phyloP scores from a whole-genome alignment of 2,329 filamentous ascomycete genomes.

The Alternaria panax region DNA sequence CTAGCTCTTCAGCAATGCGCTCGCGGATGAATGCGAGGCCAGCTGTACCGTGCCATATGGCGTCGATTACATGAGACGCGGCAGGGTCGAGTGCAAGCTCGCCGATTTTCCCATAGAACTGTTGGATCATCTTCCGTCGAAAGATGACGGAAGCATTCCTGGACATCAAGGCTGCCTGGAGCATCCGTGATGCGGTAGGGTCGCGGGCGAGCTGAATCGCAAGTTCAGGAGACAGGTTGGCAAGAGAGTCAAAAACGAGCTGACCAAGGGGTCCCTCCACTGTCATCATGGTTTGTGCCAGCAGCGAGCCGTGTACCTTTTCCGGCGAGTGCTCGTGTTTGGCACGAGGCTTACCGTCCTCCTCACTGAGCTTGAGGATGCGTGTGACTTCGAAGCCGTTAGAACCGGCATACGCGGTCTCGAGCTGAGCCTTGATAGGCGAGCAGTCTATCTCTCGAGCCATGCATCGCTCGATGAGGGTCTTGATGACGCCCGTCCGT shows the following conservation, averaged over 20 bases:
- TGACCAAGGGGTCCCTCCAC: slow-evolving; percentile 73
- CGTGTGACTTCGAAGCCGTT: slow-evolving; percentile 63
- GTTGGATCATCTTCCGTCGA: slow-evolving; percentile 68
- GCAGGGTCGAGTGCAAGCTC: slow-evolving; percentile 67
- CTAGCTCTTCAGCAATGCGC: slow-evolving; percentile 69
- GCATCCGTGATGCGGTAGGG: slow-evolving; percentile 64
- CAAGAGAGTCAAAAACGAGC: slow-evolving; percentile 70
- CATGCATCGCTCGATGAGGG: slow-evolving; percentile 81
- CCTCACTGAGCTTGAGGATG: slow-evolving; percentile 65
- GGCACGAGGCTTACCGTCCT: slow-evolving; percentile 43
- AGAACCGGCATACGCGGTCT: slow-evolving; percentile 62
- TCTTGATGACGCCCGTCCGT: slow-evolving; percentile 79
- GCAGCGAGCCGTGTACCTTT: slow-evolving; percentile 81
- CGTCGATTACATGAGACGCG: slow-evolving; percentile 73
- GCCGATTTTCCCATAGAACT: slow-evolving; percentile 67
- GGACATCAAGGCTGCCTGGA: slow-evolving; percentile 68
- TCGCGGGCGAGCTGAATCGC: slow-evolving; percentile 71
- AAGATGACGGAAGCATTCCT: slow-evolving; percentile 63
- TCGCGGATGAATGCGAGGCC: slow-evolving; percentile 73
- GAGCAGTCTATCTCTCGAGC: slow-evolving; percentile 68
- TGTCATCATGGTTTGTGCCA: slow-evolving; percentile 80
- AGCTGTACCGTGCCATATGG: slow-evolving; percentile 69
- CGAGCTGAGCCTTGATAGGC: slow-evolving; percentile 64
- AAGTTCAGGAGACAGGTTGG: slow-evolving; percentile 59
- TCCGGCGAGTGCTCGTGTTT: slow-evolving; percentile 49